Evolutionary conservation across 2,329 filamentous ascomycete genomes (phyloP), one percentile per base, ranked within the genome.

Genomic region (Sphaceloma murrayae): DNA sequence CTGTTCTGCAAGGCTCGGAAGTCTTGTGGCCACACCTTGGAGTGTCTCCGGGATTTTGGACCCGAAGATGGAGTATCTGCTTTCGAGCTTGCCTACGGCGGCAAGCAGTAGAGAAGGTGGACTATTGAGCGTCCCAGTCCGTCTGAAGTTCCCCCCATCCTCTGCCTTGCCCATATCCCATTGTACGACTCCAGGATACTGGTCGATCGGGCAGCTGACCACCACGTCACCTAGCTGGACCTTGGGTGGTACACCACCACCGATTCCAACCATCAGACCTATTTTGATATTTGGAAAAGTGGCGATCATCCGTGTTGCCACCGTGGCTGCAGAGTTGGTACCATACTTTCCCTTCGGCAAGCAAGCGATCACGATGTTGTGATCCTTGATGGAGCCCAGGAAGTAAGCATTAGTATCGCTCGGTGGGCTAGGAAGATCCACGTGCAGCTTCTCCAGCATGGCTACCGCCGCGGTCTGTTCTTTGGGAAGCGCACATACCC

Each of bases 191-290:
- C 55, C 56, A 5, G 54, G 52, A 14, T 43, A 43, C 5, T 9
- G 29, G 1, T 40, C 46, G 1, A 11, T 17, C 4, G 55, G 55
- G 18, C 52, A 34, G 31, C 54, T 55, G 17, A 57, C 50, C 1
- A 53, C 51, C 4, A 57, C 47, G 19, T 57, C 55, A 3, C 52
- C 54, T 4, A 56, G 52, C 8, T 53, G 49, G 2, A 56, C 48
- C 13, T 27, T 13, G 31, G 36, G 47, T 2, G 42, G 49, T 11
- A 54, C 51, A 1, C 53, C 54, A 18, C 53, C 53, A 2, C 50
- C 51, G 17, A 56, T 54, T 6, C 54, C 54, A 3, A 55, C 52
- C 45, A 55, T 47, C 6, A 55, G 45, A n/a, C 51, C 51, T 14
- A 54, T 40, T 17, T 46, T 10, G 42, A 32, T 27, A 19, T 32